These are phyloP conservation scores for Eutrema yunnanense DNA, from an alignment of 345 rosid species.

Conservation along the genomic window DNA sequence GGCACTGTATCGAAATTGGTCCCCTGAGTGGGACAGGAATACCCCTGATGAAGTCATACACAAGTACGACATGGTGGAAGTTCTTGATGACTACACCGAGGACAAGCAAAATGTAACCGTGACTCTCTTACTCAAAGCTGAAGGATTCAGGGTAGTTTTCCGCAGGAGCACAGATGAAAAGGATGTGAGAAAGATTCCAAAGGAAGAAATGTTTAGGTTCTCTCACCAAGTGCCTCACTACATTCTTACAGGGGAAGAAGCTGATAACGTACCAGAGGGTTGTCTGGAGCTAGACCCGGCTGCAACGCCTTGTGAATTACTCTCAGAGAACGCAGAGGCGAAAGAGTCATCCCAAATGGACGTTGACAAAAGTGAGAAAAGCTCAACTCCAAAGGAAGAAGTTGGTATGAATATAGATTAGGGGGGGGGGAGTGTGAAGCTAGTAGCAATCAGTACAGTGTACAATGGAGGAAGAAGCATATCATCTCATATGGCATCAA, in stretches of 20 bases:
- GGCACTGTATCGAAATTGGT: constrained; percentile 91
- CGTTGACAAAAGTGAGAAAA: background rate
- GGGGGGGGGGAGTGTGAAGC: background rate
- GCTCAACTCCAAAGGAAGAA: background rate
- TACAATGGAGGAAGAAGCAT: constrained; percentile 22
- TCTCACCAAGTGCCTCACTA: constrained; percentile 91
- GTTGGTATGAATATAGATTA: constrained; percentile 10
- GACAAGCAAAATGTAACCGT: constrained; percentile 51
- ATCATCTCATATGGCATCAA: constrained; percentile 15
- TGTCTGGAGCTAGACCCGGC: constrained; percentile 91
- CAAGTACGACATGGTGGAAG: constrained; percentile 90
- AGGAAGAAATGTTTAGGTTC: constrained; percentile 78
- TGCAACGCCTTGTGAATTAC: constrained; percentile 68
- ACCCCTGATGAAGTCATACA: constrained; percentile 63
- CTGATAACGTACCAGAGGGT: constrained; percentile 53
- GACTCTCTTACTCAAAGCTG: constrained; percentile 61
- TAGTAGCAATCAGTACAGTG: constrained; percentile 19
- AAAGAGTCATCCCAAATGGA: background rate
- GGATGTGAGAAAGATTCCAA: constrained; percentile 44
- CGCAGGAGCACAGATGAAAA: constrained; percentile 37
- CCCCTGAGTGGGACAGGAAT: constrained; percentile 64
- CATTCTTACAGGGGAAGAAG: constrained; percentile 79
- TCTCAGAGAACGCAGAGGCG: constrained; percentile 20
- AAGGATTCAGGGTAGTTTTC: constrained; percentile 67
- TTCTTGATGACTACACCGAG: constrained; percentile 61